Base-by-base conservation (phyloP, 2,329 filamentous ascomycete genomes). In the Phaeosphaeria sp. region DNA sequence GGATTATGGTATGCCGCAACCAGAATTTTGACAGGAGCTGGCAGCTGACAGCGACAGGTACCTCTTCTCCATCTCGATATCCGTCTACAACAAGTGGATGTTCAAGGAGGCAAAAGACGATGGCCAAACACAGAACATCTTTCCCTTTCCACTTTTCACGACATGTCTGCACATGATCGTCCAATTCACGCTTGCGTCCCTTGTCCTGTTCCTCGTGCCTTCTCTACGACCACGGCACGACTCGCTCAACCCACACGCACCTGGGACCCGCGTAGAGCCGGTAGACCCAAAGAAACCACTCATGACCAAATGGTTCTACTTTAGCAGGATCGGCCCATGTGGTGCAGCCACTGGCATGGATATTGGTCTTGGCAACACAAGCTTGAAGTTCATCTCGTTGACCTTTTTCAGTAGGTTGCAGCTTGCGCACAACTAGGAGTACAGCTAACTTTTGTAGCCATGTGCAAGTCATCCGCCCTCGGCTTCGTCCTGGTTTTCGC, bases 51-150 rank as follows among this genome's bases (percentile, higher is more conserved):
- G 4, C 10, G 30, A 5, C 60, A 81, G 79, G 80, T 88, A 91
- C 74, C 80, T 93, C 41, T 98, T 98, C 78, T 97, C 93, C 18
- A 85, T 98, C 64, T 92, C 91, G 50, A 97, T 77, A 44, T 77
- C 74, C 44, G 72, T 77, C 90, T 99, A 98, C 83, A 99, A 99
- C 85, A 98, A 97, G 81, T 98, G 95, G 95, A 98, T 99, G 94
- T 98, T 99, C 80, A 85, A 89, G 60, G 85, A 90, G 50, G 74
- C 76, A 20, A 71, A 69, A 52, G 73, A 64, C 50, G 75, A 75
- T 59, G 73, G 75, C 53, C 63, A 75, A 55, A 57, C 72, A 9
- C 58, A 72, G 54, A 73, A 76, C 66, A 90, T 97, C 78, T 99
- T 99, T 76, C 89, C 91, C 51, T 98, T 95, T 72, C 95, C 95